These are phyloP conservation scores for Leptodontidium sp. DNA, from an alignment of 2,329 filamentous ascomycete species.

Conservation along the genomic window DNA sequence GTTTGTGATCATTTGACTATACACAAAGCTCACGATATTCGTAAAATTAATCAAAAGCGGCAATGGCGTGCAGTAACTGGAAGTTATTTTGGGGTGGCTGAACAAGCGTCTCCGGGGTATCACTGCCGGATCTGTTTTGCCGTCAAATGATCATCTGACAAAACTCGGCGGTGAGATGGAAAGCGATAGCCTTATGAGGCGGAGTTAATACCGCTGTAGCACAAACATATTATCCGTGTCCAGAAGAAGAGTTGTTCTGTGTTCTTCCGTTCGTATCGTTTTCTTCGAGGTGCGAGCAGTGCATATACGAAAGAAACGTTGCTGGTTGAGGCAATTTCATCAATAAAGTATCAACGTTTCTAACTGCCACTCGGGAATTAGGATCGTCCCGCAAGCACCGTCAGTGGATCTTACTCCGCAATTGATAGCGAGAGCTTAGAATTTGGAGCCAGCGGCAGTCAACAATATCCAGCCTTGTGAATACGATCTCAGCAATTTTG, in stretches of 20 bases:
- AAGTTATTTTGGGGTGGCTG: slow-evolving; percentile 8
- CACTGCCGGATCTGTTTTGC: slow-evolving; percentile 11
- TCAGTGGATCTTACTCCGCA: neutral
- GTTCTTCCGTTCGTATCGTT: neutral
- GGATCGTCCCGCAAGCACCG: slow-evolving; percentile 8
- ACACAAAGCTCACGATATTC: slow-evolving; percentile 11
- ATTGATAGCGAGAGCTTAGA: neutral
- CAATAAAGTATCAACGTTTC: neutral
- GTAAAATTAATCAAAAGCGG: slow-evolving; percentile 16
- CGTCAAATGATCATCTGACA: slow-evolving; percentile 1
- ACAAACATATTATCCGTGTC: neutral
- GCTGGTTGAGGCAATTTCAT: neutral
- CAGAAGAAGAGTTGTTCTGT: neutral
- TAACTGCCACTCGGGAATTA: neutral
- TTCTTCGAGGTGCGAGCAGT: neutral
- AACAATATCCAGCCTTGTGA: neutral
- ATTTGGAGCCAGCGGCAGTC: neutral
- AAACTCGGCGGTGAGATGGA: slow-evolving; percentile 6
- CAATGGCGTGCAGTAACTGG: slow-evolving; percentile 5
- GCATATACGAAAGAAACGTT: slow-evolving; percentile 5
- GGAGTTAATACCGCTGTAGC: neutral
- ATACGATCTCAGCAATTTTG: slow-evolving; percentile 1
- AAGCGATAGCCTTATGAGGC: slow-evolving; percentile 9
- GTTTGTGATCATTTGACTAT: slow-evolving; percentile 5
- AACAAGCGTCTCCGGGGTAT: slow-evolving; percentile 4